Conservation (phyloP, 805 yeast species). For the Candida saitoana region DNA sequence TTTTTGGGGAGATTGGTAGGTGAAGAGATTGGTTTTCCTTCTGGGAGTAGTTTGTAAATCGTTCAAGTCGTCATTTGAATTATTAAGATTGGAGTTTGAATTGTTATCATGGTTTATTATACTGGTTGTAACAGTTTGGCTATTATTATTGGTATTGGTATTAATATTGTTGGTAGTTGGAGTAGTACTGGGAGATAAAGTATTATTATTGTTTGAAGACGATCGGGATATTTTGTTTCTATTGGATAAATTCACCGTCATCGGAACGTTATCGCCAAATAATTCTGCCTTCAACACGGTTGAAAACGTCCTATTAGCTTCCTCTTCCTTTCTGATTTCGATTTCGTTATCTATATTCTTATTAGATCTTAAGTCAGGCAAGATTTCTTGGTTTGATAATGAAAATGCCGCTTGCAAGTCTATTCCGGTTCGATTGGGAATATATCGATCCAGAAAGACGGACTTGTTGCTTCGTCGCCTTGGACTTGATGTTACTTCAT, state of each 20-base stretch:
- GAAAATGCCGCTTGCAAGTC: slow-evolving; percentile 84
- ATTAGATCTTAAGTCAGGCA: slow-evolving; percentile 28
- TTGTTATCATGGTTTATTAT: background rate
- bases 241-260: slow-evolving; percentile 31
- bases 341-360: slow-evolving; percentile 50
- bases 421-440: slow-evolving; percentile 82
- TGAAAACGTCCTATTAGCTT: slow-evolving; percentile 83
- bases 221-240: slow-evolving; percentile 23
- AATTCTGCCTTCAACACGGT: slow-evolving; percentile 83
- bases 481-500: slow-evolving; percentile 34
- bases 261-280: slow-evolving; percentile 81
- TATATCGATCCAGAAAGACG: slow-evolving; percentile 76
- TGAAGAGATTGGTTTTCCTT: slow-evolving; percentile 56
- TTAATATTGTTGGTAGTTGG: slow-evolving; percentile 2
- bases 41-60: slow-evolving; percentile 36
- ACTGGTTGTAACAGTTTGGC: background rate
- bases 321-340: slow-evolving; percentile 66
- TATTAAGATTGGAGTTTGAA: slow-evolving; percentile 4
- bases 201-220: slow-evolving; percentile 7
- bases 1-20: slow-evolving; percentile 70
- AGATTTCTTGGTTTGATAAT: slow-evolving; percentile 43
- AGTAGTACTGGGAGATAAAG: slow-evolving; percentile 1
- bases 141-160: background rate
- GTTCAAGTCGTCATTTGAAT: slow-evolving; percentile 5
- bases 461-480: slow-evolving; percentile 45